Percentiles rank a stretch among this genome's conserved stretches.
These are phyloP conservation scores for Hypoxylon lienhwacheense DNA, from an alignment of 495 filamentous ascomycete species.

Conservation along the genomic window DNA sequence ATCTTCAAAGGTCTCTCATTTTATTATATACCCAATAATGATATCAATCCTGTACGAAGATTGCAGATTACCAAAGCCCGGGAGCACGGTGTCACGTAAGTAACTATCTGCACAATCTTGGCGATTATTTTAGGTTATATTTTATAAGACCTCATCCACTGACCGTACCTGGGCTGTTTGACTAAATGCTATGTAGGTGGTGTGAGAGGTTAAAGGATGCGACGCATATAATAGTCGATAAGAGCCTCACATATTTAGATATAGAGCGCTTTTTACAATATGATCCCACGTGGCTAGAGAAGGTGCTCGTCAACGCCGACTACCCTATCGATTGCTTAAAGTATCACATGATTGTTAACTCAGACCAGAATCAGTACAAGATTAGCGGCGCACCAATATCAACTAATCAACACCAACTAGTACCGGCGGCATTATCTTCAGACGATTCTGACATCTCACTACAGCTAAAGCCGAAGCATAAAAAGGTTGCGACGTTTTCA, in stretches of 20 bases:
- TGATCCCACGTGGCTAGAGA: constrained; percentile 10
- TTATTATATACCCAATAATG: constrained; percentile 81
- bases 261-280: constrained; percentile 50
- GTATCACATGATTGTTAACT: constrained; percentile 59
- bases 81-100: constrained; percentile 67
- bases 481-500: constrained; percentile 4
- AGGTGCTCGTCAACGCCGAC: constrained; percentile 69
- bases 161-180: background rate
- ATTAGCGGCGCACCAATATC: constrained; percentile 46
- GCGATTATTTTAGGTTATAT: too few species aligned
- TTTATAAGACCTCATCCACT: too few species aligned
- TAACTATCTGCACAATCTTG: background rate
- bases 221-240: constrained; percentile 83
- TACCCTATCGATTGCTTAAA: constrained; percentile 81
- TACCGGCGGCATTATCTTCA: background rate
- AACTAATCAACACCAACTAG: background rate
- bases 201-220: constrained; percentile 41
- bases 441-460: constrained; percentile 33
- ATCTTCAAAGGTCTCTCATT: constrained; percentile 69
- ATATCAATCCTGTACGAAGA: constrained; percentile 64
- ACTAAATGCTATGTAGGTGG: constrained; percentile 35
- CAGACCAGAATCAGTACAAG: constrained; percentile 61
- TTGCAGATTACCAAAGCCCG: constrained; percentile 72
- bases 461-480: constrained; percentile 34
- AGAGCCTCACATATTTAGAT: constrained; percentile 63